Base-by-base conservation (phyloP, 352 stramenopile species). In the Pythium utonaiense region DNA sequence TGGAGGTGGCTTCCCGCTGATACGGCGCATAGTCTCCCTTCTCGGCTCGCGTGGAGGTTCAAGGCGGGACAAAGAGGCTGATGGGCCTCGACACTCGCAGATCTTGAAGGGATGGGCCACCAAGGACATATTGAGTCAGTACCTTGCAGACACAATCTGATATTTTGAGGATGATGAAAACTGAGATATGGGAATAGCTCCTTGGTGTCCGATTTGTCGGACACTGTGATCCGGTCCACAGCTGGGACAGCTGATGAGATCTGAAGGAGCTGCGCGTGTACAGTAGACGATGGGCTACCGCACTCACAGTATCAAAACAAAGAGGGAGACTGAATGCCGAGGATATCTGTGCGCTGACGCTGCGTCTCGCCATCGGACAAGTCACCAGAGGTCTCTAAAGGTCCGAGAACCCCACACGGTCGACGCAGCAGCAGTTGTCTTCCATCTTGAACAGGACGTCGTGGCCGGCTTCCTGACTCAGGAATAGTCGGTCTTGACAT, bases 141-240 rank as follows among this genome's bases (percentile, higher is more conserved):
- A 45, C n/a, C 12, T 6, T n/a, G 25, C 8, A 40, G 33, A 40
- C 3, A n/a, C 5, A 40, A n/a, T n/a, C 13, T 7, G 17, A 33
- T 33, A 9, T 13, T 40, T 6, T 36, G 31, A 12, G 12, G 33
- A 7, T 40, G 33, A 40, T n/a, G 33, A 6, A 27, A 44, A 56
- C 49, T 56, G n/a, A 33, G 27, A 56, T 45, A 56, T 14, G 10
- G 27, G 30, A 40, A 25, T 54, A 10, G 6, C 34, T 49, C 52
- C 25, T 58, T 58, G 52, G 52, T 58, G 52, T 58, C 52, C 52
- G 52, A 58, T 58, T 25, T 30, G 22, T 57, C 31, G 50, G 50
- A 41, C 45, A 54, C 30, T 42, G 48, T 16, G 30, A 25, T 41
- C 27, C 52, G n/a, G 21, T 36, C 30, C 31, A 16, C 2, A 2